phyloP scores from a whole-genome alignment of 345 rosid species.

The Salix exigua region DNA sequence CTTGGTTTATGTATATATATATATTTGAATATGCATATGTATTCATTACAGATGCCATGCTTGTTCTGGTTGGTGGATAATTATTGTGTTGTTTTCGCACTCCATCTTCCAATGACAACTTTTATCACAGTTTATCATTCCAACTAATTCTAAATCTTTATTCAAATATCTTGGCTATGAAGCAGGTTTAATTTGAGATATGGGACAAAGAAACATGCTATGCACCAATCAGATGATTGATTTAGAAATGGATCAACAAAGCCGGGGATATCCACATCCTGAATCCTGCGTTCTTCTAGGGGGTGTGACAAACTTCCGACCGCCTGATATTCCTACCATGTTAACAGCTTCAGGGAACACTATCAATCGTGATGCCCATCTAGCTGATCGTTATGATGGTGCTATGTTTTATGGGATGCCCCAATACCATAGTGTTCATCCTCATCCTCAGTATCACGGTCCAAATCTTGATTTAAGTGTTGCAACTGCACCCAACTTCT shows the following conservation, averaged over 20 bases:
- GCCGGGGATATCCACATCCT: slow-evolving; percentile 35
- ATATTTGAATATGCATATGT: neutral
- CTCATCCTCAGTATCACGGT: slow-evolving; percentile 35
- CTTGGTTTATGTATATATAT: neutral
- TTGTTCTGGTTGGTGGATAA: neutral
- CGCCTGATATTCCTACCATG: slow-evolving; percentile 42
- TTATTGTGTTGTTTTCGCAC: neutral
- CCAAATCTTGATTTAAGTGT: slow-evolving; percentile 48
- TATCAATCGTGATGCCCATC: slow-evolving; percentile 38
- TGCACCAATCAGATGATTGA: slow-evolving; percentile 44
- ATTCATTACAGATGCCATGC: neutral
- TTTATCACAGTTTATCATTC: neutral
- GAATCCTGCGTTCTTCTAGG: slow-evolving; percentile 55
- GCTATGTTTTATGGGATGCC: slow-evolving; percentile 43
- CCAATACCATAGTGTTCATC: slow-evolving; percentile 49
- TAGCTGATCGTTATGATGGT: slow-evolving; percentile 43
- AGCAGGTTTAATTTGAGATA: slow-evolving; percentile 32
- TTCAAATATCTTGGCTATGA: slow-evolving; percentile 11
- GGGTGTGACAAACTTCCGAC: slow-evolving; percentile 42
- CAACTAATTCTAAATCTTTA: slow-evolving; percentile 6
- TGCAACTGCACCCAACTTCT: slow-evolving; percentile 44
- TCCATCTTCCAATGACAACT: neutral
- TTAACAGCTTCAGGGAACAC: slow-evolving; percentile 36
- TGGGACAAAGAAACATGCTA: slow-evolving; percentile 54
- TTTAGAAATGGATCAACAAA: slow-evolving; percentile 50